These are phyloP conservation scores for Cucurbita maxima DNA, from an alignment of 306 rosid genomes.

Conservation along the genomic window DNA sequence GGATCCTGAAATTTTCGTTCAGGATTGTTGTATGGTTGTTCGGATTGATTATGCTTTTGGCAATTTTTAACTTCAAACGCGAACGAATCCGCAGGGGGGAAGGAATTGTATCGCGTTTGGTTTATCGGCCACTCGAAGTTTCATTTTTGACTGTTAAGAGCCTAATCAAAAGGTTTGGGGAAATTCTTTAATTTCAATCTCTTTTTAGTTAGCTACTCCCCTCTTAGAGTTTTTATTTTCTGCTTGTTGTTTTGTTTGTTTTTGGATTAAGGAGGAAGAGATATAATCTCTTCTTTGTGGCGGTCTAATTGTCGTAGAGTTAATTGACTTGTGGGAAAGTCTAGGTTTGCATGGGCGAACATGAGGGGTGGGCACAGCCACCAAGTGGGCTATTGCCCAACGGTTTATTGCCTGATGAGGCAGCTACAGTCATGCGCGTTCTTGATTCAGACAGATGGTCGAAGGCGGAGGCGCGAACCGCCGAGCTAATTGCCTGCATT, in stretches of 20 bases:
- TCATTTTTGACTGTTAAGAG: conserved; percentile 3
- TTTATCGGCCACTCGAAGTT: conserved; percentile 11
- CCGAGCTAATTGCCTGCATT: conserved; percentile 80
- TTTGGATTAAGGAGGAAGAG: conserved; percentile 5
- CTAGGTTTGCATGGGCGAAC: conserved; percentile 86
- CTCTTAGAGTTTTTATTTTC: background rate
- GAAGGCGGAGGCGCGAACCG: conserved; percentile 79
- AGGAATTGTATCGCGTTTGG: conserved; percentile 7
- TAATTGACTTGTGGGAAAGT: conserved; percentile 18
- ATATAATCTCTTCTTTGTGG: conserved; percentile 10
- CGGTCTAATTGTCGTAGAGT: background rate
- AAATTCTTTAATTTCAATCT: background rate
- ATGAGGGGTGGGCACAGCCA: conserved; percentile 81
- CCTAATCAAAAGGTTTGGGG: background rate
- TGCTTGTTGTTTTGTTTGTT: conserved; percentile 6
- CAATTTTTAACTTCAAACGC: background rate
- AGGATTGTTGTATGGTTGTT: background rate
- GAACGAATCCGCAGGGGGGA: background rate
- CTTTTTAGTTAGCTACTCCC: background rate
- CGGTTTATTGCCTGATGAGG: conserved; percentile 83
- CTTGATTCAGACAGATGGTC: conserved; percentile 71
- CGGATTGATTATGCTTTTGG: background rate
- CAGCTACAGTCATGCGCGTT: conserved; percentile 53
- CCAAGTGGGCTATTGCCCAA: conserved; percentile 79
- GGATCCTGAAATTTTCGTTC: background rate